Base-by-base conservation (phyloP, 352 stramenopile genomes). In the Phytophthora ramorum region DNA sequence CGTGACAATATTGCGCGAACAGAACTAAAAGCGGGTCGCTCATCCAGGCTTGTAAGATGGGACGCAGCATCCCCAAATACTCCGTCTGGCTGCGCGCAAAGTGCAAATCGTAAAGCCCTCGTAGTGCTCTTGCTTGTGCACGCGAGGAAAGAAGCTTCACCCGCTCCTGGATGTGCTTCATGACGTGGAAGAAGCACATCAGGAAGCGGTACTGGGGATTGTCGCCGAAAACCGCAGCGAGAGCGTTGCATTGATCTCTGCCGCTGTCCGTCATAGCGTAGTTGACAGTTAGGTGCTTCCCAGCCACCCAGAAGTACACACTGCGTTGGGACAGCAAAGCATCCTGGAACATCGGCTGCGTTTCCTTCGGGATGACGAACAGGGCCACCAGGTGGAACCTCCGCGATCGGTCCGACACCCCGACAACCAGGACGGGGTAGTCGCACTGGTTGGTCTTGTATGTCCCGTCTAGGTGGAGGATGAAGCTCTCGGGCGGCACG, bases 261-360 rank as follows among this genome's bases (percentile, higher is more conserved):
- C 5, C 24, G 2, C 24, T 5, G 56, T 74, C 52, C 0, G 22
- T 60, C 60, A 78, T 78, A 0, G 56, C 51, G 17, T 62, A 57
- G 7, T 40, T 3, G 4, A 58, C 51, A 2, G 10, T 20, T 1
- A 58, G 20, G 10, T 51, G 9, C 17, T 52, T 54, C 0, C 12
- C 7, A 14, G 32, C 19, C 2, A 63, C 9, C 54, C 54, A 62
- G 44, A 35, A 54, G 9, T 35, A 54, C 0, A 59, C 6, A 0
- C 26, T 38, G 0, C 16, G 16, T 3, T 34, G 30, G 0, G 48
- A 28, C 8, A 47, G 9, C 40, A 65, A 9, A 7, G 26, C 47
- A 4, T n/a, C 47, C 24, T 13, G 3, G n/a, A 53, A 40, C 2
- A 58, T 13, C 3, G 24, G 26, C 7, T 53, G 37, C 0, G 28